Percentiles rank a stretch among this genome's conserved stretches.
These are phyloP conservation scores for Amaranthus palmeri DNA, from an alignment of 148 eudicot species.

Conservation along the genomic window DNA sequence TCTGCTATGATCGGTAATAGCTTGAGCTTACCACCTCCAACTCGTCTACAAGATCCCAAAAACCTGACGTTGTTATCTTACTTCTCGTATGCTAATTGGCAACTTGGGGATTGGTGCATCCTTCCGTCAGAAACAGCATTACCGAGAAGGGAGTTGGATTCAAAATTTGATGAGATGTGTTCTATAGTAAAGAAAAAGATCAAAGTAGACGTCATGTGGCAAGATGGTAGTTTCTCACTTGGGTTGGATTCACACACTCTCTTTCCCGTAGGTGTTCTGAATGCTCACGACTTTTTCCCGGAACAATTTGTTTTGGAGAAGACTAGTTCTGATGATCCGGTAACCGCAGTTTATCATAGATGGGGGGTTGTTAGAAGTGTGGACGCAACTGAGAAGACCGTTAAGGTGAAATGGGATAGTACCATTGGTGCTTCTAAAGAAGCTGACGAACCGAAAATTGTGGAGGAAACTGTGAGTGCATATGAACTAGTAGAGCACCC, in stretches of 20 bases:
- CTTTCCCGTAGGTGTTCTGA: constrained; percentile 53
- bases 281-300: constrained; percentile 88
- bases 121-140: constrained; percentile 31
- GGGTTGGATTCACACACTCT: constrained; percentile 65
- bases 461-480: constrained; percentile 82
- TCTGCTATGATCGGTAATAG: constrained; percentile 38
- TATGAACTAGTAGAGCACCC: constrained; percentile 94
- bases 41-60: constrained; percentile 43
- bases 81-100: constrained; percentile 77
- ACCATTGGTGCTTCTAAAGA: constrained; percentile 12
- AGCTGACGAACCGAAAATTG: constrained; percentile 17
- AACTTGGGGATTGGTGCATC: constrained; percentile 89
- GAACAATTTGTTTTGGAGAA: constrained; percentile 69
- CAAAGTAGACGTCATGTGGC: constrained; percentile 84
- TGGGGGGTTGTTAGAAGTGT: constrained; percentile 80
- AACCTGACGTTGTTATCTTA: constrained; percentile 53
- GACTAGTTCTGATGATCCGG: constrained; percentile 48
- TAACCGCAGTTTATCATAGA: constrained; percentile 25
- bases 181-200: constrained; percentile 63
- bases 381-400: constrained; percentile 75
- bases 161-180: constrained; percentile 45
- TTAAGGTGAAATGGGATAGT: constrained; percentile 58
- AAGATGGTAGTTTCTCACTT: constrained; percentile 62
- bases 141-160: constrained; percentile 12
- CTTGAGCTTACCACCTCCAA: constrained; percentile 41